phyloP scores from a whole-genome alignment of 352 stramenopile species.

The Pythium coloratum region DNA sequence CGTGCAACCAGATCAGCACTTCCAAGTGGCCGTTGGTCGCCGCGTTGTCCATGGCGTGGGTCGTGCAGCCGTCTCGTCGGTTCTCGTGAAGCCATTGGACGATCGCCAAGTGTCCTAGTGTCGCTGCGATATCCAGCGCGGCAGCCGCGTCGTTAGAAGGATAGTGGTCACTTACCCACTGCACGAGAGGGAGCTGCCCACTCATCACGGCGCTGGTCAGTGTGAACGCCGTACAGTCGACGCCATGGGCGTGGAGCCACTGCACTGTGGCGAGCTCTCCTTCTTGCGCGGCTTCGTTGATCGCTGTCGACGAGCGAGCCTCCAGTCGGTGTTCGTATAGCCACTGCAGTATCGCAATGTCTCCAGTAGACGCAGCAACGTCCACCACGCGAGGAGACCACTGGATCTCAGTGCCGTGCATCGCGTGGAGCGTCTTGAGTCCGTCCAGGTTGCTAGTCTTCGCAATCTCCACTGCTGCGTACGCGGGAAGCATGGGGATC shows the following conservation, averaged over 20 bases:
- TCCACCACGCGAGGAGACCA: constrained; percentile 17
- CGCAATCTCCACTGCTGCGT: constrained; percentile 9
- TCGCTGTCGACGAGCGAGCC: background rate
- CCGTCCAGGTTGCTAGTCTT: constrained; percentile 10
- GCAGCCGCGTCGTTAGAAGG: constrained; percentile 6
- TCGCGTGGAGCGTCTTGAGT: constrained; percentile 6
- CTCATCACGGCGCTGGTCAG: constrained; percentile 69
- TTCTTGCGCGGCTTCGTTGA: constrained; percentile 12
- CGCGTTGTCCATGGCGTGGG: constrained; percentile 17
- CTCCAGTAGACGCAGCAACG: constrained; percentile 4
- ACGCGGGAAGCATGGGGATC: constrained; percentile 1
- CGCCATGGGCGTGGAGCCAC: background rate
- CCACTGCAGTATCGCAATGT: constrained; percentile 16
- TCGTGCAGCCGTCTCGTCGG: constrained; percentile 15
- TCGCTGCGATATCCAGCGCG: constrained; percentile 11
- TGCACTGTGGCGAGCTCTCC: constrained; percentile 6
- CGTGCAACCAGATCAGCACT: constrained; percentile 24
- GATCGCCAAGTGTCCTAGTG: constrained; percentile 9
- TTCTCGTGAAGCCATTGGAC: constrained; percentile 21
- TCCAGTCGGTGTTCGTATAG: constrained; percentile 5
- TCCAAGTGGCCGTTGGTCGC: constrained; percentile 16
- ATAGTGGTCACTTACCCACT: constrained; percentile 62
- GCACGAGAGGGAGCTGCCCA: constrained; percentile 59
- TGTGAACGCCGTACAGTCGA: constrained; percentile 20
- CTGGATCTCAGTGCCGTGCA: constrained; percentile 10